Conservation (phyloP, 2,329 filamentous ascomycete genomes). For the Colletotrichum musicola region DNA sequence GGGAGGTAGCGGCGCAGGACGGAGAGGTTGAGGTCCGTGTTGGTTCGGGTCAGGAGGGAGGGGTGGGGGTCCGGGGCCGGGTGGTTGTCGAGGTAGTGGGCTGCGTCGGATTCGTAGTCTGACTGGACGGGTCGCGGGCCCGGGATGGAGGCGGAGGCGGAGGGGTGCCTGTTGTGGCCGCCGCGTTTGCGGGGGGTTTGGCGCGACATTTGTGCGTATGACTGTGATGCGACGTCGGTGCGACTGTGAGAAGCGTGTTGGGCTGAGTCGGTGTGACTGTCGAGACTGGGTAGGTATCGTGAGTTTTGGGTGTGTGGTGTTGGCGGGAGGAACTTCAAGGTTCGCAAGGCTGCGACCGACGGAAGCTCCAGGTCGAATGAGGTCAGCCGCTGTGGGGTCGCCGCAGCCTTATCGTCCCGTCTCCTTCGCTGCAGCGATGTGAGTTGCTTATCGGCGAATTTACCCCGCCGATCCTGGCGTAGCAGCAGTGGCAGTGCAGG, state of each 20-base stretch:
- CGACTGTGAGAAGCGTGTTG: background rate
- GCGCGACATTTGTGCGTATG: constrained; percentile 54
- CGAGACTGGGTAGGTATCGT: background rate
- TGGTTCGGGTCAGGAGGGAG: constrained; percentile 74
- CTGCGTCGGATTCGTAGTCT: constrained; percentile 77
- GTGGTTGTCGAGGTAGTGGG: constrained; percentile 59
- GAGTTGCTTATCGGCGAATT: constrained; percentile 10
- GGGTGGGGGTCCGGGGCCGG: constrained; percentile 56
- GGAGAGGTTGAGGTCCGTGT: constrained; percentile 87
- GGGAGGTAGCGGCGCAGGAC: constrained; percentile 88
- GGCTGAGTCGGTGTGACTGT: background rate
- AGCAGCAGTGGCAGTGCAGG: constrained; percentile 28
- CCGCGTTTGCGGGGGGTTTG: constrained; percentile 55
- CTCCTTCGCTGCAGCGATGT: no score
- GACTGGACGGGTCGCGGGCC: constrained; percentile 51
- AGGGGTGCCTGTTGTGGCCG: constrained; percentile 56
- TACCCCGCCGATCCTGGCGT: constrained; percentile 31
- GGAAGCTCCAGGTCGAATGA: constrained; percentile 7
- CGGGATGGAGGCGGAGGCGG: constrained; percentile 53
- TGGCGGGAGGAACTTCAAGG: background rate
- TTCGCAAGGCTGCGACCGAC: background rate
- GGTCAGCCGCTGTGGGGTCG: constrained; percentile 8
- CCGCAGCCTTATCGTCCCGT: constrained; percentile 3
- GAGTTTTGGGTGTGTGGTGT: background rate
- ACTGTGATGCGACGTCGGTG: background rate